A percentile compares a stretch with the other conserved stretches of the same genome.
Conservation (phyloP, 2,329 filamentous ascomycete genomes). For the Malbranchea cinnamomea region DNA sequence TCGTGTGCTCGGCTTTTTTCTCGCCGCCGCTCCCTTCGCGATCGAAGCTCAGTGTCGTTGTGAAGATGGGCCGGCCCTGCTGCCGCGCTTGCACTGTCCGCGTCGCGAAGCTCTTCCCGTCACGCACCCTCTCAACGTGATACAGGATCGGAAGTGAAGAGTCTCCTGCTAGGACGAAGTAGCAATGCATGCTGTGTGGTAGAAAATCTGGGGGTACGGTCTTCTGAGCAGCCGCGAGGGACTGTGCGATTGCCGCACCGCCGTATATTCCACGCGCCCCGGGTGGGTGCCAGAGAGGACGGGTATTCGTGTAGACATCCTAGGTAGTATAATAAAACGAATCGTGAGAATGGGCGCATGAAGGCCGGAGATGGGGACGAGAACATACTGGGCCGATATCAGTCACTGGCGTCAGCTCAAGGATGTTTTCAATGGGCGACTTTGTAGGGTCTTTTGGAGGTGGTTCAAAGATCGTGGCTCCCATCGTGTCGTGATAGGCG, state of each 20-base stretch:
- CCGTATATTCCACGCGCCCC: slow-evolving; percentile 90
- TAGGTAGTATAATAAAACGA: too few species aligned
- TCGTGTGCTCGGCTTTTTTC: slow-evolving; percentile 49
- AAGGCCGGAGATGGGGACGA: background rate
- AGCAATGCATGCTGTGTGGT: slow-evolving; percentile 96
- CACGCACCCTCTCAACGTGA: slow-evolving; percentile 85
- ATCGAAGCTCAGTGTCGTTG: slow-evolving; percentile 82
- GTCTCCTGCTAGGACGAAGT: slow-evolving; percentile 88
- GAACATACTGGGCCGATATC: slow-evolving; percentile 42
- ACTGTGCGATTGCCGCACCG: slow-evolving; percentile 85
- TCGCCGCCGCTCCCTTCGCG: slow-evolving; percentile 40
- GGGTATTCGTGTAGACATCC: slow-evolving; percentile 92
- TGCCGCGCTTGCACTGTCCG: slow-evolving; percentile 93
- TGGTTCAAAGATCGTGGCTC: slow-evolving; percentile 54
- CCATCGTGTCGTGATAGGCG: slow-evolving; percentile 7
- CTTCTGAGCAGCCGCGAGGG: slow-evolving; percentile 69
- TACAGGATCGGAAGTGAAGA: slow-evolving; percentile 76
- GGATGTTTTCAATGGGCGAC: slow-evolving; percentile 73
- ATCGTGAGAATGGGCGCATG: too few species aligned
- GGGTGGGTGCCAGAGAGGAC: slow-evolving; percentile 79
- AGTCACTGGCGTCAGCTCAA: slow-evolving; percentile 65
- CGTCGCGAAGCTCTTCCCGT: slow-evolving; percentile 79
- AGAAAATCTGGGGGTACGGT: slow-evolving; percentile 69
- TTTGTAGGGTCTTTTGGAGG: slow-evolving; percentile 58
- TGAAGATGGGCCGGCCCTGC: slow-evolving; percentile 80